Evolutionary conservation across 2,329 filamentous ascomycete species (phyloP).

Genomic region (Neopestalotiopsis rosae): DNA sequence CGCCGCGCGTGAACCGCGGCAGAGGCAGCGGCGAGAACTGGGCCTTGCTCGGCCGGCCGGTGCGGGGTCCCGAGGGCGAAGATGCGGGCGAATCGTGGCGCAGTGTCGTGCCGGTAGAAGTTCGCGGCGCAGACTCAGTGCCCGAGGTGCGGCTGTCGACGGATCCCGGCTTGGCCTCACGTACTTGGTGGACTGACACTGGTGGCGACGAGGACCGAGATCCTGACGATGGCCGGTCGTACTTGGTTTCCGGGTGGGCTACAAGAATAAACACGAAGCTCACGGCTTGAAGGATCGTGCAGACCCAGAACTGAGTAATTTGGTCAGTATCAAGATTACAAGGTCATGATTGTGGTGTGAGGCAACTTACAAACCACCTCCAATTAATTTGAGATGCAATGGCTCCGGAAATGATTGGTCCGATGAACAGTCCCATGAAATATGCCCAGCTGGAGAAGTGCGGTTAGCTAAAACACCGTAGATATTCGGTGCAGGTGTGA

Average conservation of each 20-base stretch:
- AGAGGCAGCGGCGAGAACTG: constrained; percentile 34
- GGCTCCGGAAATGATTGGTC: constrained; percentile 39
- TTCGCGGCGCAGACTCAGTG: neutral
- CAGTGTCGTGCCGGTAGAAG: neutral
- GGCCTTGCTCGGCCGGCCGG: constrained; percentile 22
- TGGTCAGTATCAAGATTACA: neutral
- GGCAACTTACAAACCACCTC: constrained; percentile 36
- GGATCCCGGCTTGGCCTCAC: neutral
- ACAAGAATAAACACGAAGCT: constrained; percentile 33
- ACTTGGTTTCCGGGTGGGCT: constrained; percentile 37
- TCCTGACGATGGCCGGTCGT: constrained; percentile 41
- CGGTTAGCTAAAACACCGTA: neutral
- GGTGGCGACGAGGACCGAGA: constrained; percentile 34
- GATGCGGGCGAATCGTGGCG: neutral
- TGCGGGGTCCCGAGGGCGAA: neutral
- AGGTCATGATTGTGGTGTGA: neutral
- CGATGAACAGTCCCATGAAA: constrained; percentile 39
- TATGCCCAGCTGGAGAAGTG: constrained; percentile 31
- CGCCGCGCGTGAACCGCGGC: constrained; percentile 27
- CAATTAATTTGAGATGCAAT: constrained; percentile 35
- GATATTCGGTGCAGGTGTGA: too few relatives aligned
- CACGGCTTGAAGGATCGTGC: constrained; percentile 35
- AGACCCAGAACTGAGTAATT: constrained; percentile 36
- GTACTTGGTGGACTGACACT: neutral
- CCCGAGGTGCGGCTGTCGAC: neutral